Conservation (phyloP, 2,329 filamentous ascomycete species). For the Penicillium brevicompactum region DNA sequence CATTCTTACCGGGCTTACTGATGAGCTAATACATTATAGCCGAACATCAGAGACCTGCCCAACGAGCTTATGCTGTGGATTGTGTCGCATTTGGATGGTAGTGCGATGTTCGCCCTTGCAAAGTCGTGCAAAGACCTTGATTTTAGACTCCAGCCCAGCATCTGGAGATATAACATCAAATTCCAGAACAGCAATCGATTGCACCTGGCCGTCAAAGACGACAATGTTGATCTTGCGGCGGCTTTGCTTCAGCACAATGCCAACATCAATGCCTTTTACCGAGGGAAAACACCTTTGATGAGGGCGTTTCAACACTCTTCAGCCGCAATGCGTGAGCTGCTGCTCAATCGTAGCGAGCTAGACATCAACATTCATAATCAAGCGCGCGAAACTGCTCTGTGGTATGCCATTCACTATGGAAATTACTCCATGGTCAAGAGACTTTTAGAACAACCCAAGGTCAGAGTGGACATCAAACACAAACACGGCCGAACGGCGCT, state of each 20-base stretch:
- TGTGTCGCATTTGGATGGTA: conserved; percentile 1
- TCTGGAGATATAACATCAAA: conserved; percentile 3
- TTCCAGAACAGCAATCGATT: conserved; percentile 10
- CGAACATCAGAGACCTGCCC: no score
- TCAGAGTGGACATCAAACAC: not conserved
- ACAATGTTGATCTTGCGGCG: conserved; percentile 2
- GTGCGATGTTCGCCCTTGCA: not conserved
- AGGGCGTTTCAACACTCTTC: conserved; percentile 4
- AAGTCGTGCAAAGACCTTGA: not conserved
- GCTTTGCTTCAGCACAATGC: not conserved
- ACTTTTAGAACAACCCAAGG: not conserved
- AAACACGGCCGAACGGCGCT: conserved; percentile 2
- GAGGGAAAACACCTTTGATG: conserved; percentile 2
- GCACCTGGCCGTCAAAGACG: conserved; percentile 2
- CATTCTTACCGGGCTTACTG: no score
- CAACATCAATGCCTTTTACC: conserved; percentile 8
- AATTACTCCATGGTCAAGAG: not conserved
- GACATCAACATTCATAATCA: conserved; percentile 6
- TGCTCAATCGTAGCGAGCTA: not conserved
- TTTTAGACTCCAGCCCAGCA: not conserved
- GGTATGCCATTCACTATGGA: conserved; percentile 3
- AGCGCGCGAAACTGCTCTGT: conserved; percentile 2
- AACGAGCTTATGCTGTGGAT: no score
- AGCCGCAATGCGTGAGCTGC: not conserved
- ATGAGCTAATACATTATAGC: no score